Percentiles rank a stretch among this genome's conserved stretches.
These are phyloP conservation scores for Boletus rubroflammeus DNA, from an alignment of 768 basidiomycete species.

Conservation along the genomic window DNA sequence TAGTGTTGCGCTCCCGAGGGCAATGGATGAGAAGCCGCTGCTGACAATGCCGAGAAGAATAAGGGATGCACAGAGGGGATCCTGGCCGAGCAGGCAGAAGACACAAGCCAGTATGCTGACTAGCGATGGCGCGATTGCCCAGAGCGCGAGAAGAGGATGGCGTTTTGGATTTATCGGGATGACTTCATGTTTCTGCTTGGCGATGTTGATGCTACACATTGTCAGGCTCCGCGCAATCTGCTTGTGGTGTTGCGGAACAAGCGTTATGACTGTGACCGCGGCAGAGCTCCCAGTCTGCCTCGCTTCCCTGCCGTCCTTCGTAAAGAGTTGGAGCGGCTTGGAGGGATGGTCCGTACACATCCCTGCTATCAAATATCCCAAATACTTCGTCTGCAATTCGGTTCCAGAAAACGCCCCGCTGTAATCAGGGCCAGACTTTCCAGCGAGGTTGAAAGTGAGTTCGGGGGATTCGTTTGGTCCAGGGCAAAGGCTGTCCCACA, in stretches of 20 bases:
- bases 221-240: background rate
- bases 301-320: background rate
- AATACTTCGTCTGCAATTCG: conserved; percentile 48
- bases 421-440: conserved; percentile 54
- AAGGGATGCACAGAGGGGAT: conserved; percentile 28
- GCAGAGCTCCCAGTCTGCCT: conserved; percentile 17
- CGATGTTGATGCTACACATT: background rate
- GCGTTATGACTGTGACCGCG: conserved; percentile 14
- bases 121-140: conserved; percentile 22
- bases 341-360: background rate
- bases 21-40: conserved; percentile 30
- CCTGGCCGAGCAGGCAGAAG: conserved; percentile 18
- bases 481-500: conserved; percentile 34
- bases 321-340: conserved; percentile 1
- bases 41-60: conserved; percentile 31
- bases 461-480: conserved; percentile 28
- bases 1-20: conserved; percentile 26
- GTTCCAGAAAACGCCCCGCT: conserved; percentile 68
- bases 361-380: conserved; percentile 48
- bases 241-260: conserved; percentile 6
- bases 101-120: conserved; percentile 22
- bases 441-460: conserved; percentile 27
- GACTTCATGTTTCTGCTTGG: background rate
- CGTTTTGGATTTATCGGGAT: conserved; percentile 10
- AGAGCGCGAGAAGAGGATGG: conserved; percentile 6